These are phyloP conservation scores for Penicillium expansum DNA, from an alignment of 2,329 filamentous ascomycete species.

Conservation along the genomic window DNA sequence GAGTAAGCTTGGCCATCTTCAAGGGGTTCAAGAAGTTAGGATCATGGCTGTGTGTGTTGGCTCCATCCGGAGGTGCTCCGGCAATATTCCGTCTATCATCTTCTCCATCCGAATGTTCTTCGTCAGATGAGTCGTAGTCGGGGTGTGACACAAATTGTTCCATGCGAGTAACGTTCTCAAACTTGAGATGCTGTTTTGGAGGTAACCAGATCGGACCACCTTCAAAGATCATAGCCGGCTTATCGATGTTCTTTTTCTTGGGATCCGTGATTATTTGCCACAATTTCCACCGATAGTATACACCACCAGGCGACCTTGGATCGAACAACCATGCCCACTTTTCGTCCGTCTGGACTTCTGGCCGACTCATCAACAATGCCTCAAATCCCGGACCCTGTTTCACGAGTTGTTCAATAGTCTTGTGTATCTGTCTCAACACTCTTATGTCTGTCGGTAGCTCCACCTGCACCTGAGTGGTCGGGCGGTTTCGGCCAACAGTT, in stretches of 20 bases:
- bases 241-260: constrained; percentile 45
- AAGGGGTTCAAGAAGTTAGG: constrained; percentile 74
- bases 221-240: constrained; percentile 65
- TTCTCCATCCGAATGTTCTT: constrained; percentile 62
- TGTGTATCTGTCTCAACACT: constrained; percentile 80
- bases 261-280: constrained; percentile 80
- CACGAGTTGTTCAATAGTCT: constrained; percentile 75
- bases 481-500: constrained; percentile 46
- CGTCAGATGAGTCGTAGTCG: constrained; percentile 83
- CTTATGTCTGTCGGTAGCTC: constrained; percentile 73
- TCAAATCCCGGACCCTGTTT: constrained; percentile 84
- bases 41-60: constrained; percentile 42
- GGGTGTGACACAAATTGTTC: constrained; percentile 79
- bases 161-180: constrained; percentile 74
- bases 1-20: constrained; percentile 78
- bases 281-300: constrained; percentile 90
- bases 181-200: constrained; percentile 70
- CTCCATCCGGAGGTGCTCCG: constrained; percentile 44
- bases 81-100: constrained; percentile 45
- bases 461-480: constrained; percentile 66
- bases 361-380: constrained; percentile 81
- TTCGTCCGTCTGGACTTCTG: constrained; percentile 79
- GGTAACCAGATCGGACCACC: constrained; percentile 73
- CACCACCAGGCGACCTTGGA: constrained; percentile 69
- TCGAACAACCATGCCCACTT: constrained; percentile 96